A percentile compares a stretch with the other conserved stretches of the same genome.
Evolutionary conservation across 2,329 filamentous ascomycete genomes (phyloP).

Genomic region (Penicillium corylophilum): DNA sequence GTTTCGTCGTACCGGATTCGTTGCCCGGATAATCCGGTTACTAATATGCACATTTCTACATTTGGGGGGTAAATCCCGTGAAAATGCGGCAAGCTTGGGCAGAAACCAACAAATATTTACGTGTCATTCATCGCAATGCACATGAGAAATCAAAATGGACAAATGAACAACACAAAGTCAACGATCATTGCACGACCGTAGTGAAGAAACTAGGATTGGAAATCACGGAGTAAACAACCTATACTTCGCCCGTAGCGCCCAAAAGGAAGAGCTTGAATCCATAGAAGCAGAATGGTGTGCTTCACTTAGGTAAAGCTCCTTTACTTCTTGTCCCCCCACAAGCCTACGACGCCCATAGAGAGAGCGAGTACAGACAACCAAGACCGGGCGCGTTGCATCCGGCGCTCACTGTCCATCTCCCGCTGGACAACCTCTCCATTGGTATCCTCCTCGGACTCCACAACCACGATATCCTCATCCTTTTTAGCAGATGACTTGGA

Average conservation of each 20-base stretch:
- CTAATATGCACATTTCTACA: not conserved
- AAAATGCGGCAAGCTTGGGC: not conserved
- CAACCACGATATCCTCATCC: conserved; percentile 39
- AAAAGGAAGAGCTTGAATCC: not conserved
- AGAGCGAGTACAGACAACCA: conserved; percentile 44
- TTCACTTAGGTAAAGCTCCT: not conserved
- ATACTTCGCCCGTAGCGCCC: conserved; percentile 7
- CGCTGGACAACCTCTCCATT: conserved; percentile 48
- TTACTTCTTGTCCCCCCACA: conserved; percentile 47
- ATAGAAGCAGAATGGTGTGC: not conserved
- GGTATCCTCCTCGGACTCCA: conserved; percentile 40
- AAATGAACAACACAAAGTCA: not conserved
- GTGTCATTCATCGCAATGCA: not conserved
- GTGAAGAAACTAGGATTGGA: not conserved
- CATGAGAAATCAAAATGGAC: not conserved
- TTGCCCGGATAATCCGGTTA: not conserved
- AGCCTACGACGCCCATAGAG: conserved; percentile 48
- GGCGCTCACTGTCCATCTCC: conserved; percentile 45
- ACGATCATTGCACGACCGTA: not conserved
- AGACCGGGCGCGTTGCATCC: conserved; percentile 38
- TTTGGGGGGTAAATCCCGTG: not conserved
- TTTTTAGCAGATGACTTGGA: conserved; percentile 25
- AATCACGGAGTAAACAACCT: conserved; percentile 4
- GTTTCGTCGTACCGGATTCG: not conserved
- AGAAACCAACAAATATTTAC: not conserved